Evolutionary conservation across 2,329 filamentous ascomycete genomes (phyloP).

Genomic region (Dothistroma pini): DNA sequence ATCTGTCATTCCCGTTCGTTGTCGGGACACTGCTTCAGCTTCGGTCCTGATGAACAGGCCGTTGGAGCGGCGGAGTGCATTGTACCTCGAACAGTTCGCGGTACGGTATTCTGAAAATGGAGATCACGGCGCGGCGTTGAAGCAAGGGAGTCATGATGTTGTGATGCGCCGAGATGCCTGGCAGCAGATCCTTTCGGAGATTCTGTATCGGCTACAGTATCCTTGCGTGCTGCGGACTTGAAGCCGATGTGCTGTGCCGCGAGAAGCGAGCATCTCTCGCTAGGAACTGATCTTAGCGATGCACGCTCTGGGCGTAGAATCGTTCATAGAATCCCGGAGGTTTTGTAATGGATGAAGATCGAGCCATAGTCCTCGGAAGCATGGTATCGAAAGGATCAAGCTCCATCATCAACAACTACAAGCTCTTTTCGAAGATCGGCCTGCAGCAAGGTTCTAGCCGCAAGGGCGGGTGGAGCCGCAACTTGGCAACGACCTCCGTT

Average conservation of each 20-base stretch:
- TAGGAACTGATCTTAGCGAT: background rate
- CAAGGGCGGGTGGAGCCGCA: background rate
- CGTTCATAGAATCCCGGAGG: too few species aligned
- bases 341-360: too few species aligned
- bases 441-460: background rate
- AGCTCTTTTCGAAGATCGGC: background rate
- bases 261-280: background rate
- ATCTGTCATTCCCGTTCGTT: background rate
- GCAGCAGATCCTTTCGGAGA: background rate
- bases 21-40: background rate
- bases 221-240: background rate
- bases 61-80: background rate
- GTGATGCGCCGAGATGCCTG: background rate
- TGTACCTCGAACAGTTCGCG: background rate
- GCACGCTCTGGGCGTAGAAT: too few species aligned
- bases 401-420: background rate
- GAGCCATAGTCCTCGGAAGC: background rate
- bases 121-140: background rate
- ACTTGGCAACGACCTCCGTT: background rate
- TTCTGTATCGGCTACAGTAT: background rate
- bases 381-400: background rate
- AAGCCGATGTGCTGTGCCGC: background rate
- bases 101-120: background rate
- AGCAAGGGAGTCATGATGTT: background rate
- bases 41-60: background rate